Evolutionary conservation across 495 filamentous ascomycete genomes (phyloP), one percentile per base, ranked within the genome.

Genomic region (Apodospora peruviana): DNA sequence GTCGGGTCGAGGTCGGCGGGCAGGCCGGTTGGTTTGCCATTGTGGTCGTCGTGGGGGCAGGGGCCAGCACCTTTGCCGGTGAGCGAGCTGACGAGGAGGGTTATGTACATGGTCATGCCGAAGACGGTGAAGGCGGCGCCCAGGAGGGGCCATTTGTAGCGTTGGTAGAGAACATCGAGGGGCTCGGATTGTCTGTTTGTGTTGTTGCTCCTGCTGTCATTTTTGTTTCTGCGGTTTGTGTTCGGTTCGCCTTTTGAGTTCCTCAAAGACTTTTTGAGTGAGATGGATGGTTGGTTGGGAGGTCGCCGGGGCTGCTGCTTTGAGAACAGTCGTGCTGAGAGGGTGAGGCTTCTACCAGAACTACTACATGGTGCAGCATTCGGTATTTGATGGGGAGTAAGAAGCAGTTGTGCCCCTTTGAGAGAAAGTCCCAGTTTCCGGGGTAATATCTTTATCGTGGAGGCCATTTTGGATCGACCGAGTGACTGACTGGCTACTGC

Each of bases 41-140:
- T 24, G 45, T 17, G 42, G 40, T 20, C 1, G 34, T 10, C 20
- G 35, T 29, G 18, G 40, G 16, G 18, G 42, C 45, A 17, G 38
- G 41, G 7, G 16, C 25, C 22, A 0, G 29, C 17, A 24, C 12
- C 10, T 11, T 52, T 8, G 49, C 41, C 20, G 40, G 58, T 45
- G 50, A 62, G 9, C 50, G 56, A 5, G 56, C 60, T 32, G 50
- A 68, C 4, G 48, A 72, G n/a, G 50, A 57, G 9, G 56, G 65
- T 52, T 55, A 67, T 14, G 60, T 71, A 50, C 51, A 59, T 24
- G 45, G 52, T 34, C 37, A 61, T 16, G 51, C 53, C 5, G 50
- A 68, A 18, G 59, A 49, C 43, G 4, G 46, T 11, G 46, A 60
- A 8, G 48, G 51, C 40, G 48, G 57, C 46, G 57, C 53, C 29